Conservation (phyloP, 2,329 filamentous ascomycete species). For the Rasamsonia emersonii region DNA sequence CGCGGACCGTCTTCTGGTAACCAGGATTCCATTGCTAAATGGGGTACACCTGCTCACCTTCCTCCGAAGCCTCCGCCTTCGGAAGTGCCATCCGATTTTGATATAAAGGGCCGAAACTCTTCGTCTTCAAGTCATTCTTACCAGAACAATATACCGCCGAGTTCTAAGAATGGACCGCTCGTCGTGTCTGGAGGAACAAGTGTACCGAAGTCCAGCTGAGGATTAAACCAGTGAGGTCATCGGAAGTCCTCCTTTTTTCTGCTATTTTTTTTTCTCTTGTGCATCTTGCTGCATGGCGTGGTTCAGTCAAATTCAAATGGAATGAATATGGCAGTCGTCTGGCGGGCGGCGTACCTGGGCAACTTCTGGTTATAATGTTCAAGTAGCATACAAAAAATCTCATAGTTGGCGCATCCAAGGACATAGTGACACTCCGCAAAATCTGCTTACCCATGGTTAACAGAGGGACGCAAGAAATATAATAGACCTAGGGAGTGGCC, state of each 20-base stretch:
- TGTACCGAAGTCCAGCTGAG: constrained; percentile 20
- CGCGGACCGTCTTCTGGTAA: constrained; percentile 15
- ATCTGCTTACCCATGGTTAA: constrained; percentile 1
- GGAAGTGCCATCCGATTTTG: constrained; percentile 33
- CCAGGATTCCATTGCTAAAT: constrained; percentile 39
- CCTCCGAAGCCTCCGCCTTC: constrained; percentile 44
- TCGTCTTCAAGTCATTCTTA: constrained; percentile 15
- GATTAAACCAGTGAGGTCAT: constrained; percentile 9
- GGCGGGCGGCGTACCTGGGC: constrained; percentile 11
- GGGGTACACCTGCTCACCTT: constrained; percentile 42
- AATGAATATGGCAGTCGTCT: constrained; percentile 2
- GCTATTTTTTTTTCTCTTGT: constrained; percentile 7
- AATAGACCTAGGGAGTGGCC: too few species aligned
- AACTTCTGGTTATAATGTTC: constrained; percentile 11
- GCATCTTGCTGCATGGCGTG: constrained; percentile 10
- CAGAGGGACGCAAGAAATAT: background rate
- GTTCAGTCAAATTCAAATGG: constrained; percentile 5
- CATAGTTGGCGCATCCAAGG: constrained; percentile 6
- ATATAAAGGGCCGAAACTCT: constrained; percentile 26
- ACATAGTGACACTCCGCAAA: background rate
- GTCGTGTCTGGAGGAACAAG: constrained; percentile 30
- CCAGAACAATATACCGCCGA: constrained; percentile 14
- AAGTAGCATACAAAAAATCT: constrained; percentile 7
- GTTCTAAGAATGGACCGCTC: constrained; percentile 25
- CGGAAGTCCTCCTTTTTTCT: constrained; percentile 2